Conservation (phyloP, 306 rosid species). For the Lathyrus tuberosus region DNA sequence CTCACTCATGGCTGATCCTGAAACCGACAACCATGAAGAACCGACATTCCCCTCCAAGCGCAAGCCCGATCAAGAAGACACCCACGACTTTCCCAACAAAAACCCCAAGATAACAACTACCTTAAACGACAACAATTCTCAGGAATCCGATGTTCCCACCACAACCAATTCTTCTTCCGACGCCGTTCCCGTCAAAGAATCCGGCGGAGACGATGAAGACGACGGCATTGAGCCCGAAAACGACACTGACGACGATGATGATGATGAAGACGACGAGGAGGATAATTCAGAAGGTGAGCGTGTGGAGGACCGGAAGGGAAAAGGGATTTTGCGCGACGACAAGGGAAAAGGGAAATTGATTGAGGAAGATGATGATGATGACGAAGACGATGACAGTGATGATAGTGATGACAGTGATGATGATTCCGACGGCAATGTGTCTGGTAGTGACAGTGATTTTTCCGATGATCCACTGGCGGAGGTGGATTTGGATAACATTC, state of each 20-base stretch:
- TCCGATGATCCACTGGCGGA: slow-evolving; percentile 88
- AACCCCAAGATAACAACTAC: slow-evolving; percentile 50
- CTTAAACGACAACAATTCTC: slow-evolving; percentile 18
- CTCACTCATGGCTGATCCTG: slow-evolving; percentile 70
- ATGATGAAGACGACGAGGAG: slow-evolving; percentile 1
- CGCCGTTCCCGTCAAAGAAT: slow-evolving; percentile 28
- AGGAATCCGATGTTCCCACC: slow-evolving; percentile 29
- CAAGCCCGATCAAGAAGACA: slow-evolving; percentile 46
- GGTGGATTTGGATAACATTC: slow-evolving; percentile 92
- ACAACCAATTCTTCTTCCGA: slow-evolving; percentile 36
- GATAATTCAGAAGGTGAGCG: slow-evolving; percentile 45
- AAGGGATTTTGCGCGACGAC: slow-evolving; percentile 61
- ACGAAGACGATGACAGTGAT: slow-evolving; percentile 33
- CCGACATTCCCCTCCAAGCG: slow-evolving; percentile 65
- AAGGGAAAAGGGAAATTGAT: slow-evolving; percentile 88
- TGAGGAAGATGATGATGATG: slow-evolving; percentile 51
- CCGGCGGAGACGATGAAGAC: slow-evolving; percentile 19
- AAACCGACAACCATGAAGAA: slow-evolving; percentile 52
- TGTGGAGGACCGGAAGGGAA: slow-evolving; percentile 73
- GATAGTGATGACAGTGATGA: slow-evolving; percentile 38
- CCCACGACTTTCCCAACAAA: slow-evolving; percentile 54
- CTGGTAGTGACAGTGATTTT: slow-evolving; percentile 68
- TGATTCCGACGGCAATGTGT: slow-evolving; percentile 60
- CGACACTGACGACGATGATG: slow-evolving; percentile 15
- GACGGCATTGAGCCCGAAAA: slow-evolving; percentile 27